Evolutionary conservation across 2,329 filamentous ascomycete species (phyloP).

Genomic region (Talaromyces marneffei): DNA sequence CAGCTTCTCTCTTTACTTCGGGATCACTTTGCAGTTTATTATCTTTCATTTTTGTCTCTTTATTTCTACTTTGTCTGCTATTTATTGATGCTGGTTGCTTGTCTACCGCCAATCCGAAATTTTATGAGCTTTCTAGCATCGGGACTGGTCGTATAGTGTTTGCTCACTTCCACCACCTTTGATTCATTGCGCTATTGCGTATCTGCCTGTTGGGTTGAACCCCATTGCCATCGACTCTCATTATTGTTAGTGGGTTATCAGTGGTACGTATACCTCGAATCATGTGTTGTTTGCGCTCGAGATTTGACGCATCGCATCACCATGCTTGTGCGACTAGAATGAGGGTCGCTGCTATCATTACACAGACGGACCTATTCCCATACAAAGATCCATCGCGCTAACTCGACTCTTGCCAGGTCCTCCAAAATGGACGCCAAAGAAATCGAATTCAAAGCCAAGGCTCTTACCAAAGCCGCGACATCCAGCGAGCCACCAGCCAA

Average conservation of each 20-base stretch:
- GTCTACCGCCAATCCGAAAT: not conserved
- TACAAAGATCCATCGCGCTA: not conserved
- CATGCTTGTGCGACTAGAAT: too few relatives aligned
- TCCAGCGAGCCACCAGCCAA: slow-evolving; percentile 68
- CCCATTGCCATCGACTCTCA: not conserved
- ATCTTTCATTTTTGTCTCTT: not conserved
- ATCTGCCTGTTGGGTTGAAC: not conserved
- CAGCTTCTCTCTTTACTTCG: not conserved
- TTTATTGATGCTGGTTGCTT: not conserved
- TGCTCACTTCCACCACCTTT: not conserved
- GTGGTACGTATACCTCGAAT: not conserved
- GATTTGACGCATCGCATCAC: not conserved
- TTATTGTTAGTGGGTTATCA: not conserved
- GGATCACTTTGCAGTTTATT: not conserved
- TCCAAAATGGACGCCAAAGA: slow-evolving; percentile 72
- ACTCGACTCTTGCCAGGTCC: not conserved
- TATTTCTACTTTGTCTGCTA: not conserved
- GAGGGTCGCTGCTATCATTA: not conserved
- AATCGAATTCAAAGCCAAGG: slow-evolving; percentile 69
- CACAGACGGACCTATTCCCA: not conserved
- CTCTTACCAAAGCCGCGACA: slow-evolving; percentile 70
- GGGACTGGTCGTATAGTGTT: not conserved
- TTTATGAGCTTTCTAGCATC: not conserved
- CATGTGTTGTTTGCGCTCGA: not conserved
- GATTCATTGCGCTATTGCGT: not conserved